phyloP scores from a whole-genome alignment of 208 protist species.

The Wallacemonas sp. region DNA sequence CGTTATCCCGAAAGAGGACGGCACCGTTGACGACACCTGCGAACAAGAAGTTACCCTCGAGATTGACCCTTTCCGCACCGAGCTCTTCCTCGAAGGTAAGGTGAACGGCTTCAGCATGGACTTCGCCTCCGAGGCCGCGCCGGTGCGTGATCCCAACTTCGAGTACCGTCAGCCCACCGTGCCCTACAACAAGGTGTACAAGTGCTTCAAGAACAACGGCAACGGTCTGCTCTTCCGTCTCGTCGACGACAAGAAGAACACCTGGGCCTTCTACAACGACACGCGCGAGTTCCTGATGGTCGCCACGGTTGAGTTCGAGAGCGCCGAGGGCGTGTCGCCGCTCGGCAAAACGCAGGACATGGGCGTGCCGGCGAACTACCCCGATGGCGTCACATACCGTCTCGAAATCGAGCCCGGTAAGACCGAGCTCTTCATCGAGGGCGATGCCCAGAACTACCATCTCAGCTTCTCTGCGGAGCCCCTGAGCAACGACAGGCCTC shows the following conservation, averaged over 20 bases:
- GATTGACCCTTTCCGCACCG: constrained; percentile 32
- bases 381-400: constrained; percentile 39
- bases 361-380: constrained; percentile 21
- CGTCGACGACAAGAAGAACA: constrained; percentile 48
- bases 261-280: constrained; percentile 88
- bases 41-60: constrained; percentile 10
- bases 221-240: constrained; percentile 86
- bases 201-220: constrained; percentile 75
- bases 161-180: constrained; percentile 19
- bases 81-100: constrained; percentile 35
- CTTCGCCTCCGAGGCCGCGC: constrained; percentile 37
- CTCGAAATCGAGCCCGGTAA: constrained; percentile 52
- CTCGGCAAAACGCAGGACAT: constrained; percentile 58
- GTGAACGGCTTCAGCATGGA: constrained; percentile 38
- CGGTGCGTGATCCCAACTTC: constrained; percentile 17
- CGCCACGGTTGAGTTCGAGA: constrained; percentile 59
- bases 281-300: constrained; percentile 74
- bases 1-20: constrained; percentile 14
- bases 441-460: constrained; percentile 43
- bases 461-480: constrained; percentile 68
- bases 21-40: constrained; percentile 2
- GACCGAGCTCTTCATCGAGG: constrained; percentile 65
- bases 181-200: constrained; percentile 52
- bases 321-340: constrained; percentile 39
- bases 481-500: constrained; percentile 37